Conservation (phyloP, 768 basidiomycete genomes). For the Tylopilus cervinicoccineus region DNA sequence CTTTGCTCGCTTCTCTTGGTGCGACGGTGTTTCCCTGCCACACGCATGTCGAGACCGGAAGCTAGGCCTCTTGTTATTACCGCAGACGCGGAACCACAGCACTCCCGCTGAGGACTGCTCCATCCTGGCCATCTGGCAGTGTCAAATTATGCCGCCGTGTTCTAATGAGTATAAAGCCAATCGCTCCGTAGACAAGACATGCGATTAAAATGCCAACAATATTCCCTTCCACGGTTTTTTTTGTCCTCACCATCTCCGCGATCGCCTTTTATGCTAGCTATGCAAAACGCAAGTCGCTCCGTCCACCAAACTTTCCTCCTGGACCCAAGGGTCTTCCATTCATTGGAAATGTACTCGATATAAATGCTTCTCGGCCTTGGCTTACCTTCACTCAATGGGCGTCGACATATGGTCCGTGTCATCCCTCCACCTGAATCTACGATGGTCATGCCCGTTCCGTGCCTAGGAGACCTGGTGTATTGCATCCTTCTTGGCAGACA, state of each 20-base stretch:
- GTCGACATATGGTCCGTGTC: slow-evolving; percentile 20
- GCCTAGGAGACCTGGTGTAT: slow-evolving; percentile 30
- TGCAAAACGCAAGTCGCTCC: slow-evolving; percentile 10
- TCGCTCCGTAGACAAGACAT: background rate
- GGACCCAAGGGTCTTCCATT: slow-evolving; percentile 32
- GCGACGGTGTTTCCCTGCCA: background rate
- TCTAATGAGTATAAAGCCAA: slow-evolving; percentile 15
- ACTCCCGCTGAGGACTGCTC: background rate
- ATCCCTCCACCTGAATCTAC: background rate
- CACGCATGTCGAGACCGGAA: background rate
- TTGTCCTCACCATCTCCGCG: slow-evolving; percentile 1
- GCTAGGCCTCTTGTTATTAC: background rate
- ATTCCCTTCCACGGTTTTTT: slow-evolving; percentile 7
- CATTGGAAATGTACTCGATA: slow-evolving; percentile 24
- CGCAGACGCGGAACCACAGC: background rate
- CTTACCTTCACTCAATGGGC: slow-evolving; percentile 33
- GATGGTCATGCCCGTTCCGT: background rate
- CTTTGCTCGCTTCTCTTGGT: background rate
- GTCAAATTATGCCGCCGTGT: background rate
- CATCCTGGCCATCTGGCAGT: background rate
- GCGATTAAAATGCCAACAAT: slow-evolving; percentile 4
- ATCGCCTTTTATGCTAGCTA: slow-evolving; percentile 8
- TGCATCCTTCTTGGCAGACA: slow-evolving; percentile 30
- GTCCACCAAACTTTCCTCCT: slow-evolving; percentile 19
- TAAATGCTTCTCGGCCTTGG: slow-evolving; percentile 29